Evolutionary conservation across 2,329 filamentous ascomycete species (phyloP), one percentile per base, ranked within the genome.

Genomic region (Verticillium tricorpus): DNA sequence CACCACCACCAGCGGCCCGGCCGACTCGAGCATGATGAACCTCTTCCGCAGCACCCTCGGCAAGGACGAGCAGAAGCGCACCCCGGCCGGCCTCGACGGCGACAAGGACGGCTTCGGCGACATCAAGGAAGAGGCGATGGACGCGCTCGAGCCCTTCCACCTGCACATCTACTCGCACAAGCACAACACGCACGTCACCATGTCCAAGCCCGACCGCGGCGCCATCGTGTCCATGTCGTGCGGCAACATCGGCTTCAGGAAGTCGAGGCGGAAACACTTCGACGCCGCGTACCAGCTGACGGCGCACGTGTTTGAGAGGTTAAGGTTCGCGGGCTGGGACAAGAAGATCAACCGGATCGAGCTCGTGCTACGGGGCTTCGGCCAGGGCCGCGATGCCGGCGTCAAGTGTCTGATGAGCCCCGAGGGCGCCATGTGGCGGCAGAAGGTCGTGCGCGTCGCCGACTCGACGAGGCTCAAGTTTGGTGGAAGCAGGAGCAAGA

Each of bases 181-280:
- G 79, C 95, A 97, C 85, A 99, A 99, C 80, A 95, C 92, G 22
- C 92, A 98, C 77, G 85, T 99, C 70, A 97, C 93, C 1, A 85
- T 97, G 67, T 92, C 93, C 25, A 88, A 89, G 70, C 93, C 95
- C 32, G 88, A 92, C 73, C 84, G 89, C 57, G 85, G 92, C 66
- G 85, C 92, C 32, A 85, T 98, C 66, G 82, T 99, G 66, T 92
- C 89, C 14, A 77, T 96, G 68, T 91, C 90, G 2, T 85, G 89
- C 63, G 95, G 95, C 57, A 93, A 97, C 71, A 86, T 99, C 63
- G 94, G 94, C n/a, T 97, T 97, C 79, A 85, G 84, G 70, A 96
- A 98, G 78, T 82, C 86, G 19, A 86, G 88, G 58, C 86, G 95
- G 67, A 89, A 90, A 64, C 85, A 87, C 62, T 99, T 95, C 78